Evolutionary conservation across 164 flowering plant species (phyloP).

Genomic region (Aristolochia californica): DNA sequence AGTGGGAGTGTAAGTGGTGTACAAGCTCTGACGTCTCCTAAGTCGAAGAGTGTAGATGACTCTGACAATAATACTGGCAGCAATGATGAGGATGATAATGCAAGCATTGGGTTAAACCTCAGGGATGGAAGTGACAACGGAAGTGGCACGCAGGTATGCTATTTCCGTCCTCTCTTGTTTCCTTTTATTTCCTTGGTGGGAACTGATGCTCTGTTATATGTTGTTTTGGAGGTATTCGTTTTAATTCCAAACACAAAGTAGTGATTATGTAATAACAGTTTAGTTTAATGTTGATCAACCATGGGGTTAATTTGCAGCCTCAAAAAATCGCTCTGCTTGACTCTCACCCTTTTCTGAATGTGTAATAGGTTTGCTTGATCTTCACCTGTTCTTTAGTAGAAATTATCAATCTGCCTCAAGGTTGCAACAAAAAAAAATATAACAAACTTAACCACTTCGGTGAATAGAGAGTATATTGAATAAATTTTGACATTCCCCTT

Average conservation of each 20-base stretch:
- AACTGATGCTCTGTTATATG: too few species aligned
- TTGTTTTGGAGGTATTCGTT: too few species aligned
- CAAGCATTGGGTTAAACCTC: slow-evolving; percentile 27
- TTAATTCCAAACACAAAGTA: not conserved
- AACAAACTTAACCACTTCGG: too few species aligned
- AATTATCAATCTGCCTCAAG: too few species aligned
- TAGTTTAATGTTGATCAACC: not conserved
- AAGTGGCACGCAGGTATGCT: slow-evolving; percentile 51
- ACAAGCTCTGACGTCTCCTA: slow-evolving; percentile 26
- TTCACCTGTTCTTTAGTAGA: too few species aligned
- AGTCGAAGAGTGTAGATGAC: slow-evolving; percentile 27
- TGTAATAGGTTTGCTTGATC: too few species aligned
- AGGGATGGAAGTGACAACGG: slow-evolving; percentile 57
- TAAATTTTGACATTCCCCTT: too few species aligned
- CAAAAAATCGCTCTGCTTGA: not conserved
- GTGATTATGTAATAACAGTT: too few species aligned
- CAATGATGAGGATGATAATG: slow-evolving; percentile 37
- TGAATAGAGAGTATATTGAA: too few species aligned
- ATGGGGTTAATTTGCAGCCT: not conserved
- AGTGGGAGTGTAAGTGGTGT: slow-evolving; percentile 69
- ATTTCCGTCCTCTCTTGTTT: too few species aligned
- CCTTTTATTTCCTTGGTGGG: not conserved
- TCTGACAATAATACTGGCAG: slow-evolving; percentile 39
- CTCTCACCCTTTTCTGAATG: too few species aligned
- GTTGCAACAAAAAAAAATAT: too few species aligned